phyloP scores from a whole-genome alignment of 371 early-diverging fungal genomes.

The Rhizopus delemar region DNA sequence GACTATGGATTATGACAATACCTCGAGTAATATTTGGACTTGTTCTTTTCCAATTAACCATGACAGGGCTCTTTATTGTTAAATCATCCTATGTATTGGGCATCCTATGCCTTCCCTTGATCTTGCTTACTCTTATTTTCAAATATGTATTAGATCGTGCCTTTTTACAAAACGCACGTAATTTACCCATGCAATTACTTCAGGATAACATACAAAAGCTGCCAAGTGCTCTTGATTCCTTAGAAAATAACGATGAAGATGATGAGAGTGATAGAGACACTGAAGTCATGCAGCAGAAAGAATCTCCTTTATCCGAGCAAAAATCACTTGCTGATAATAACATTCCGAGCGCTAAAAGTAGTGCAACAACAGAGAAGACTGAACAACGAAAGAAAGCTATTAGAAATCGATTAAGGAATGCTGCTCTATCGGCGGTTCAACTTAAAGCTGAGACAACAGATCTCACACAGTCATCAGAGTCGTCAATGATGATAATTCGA shows the following conservation, averaged over 20 bases:
- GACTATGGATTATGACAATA: slow-evolving; percentile 76
- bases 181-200: slow-evolving; percentile 42
- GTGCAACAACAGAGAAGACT: too few species aligned
- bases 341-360: not conserved
- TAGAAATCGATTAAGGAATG: too few species aligned
- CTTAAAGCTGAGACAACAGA: not conserved
- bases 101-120: slow-evolving; percentile 45
- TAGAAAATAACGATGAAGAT: not conserved
- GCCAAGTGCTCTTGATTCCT: slow-evolving; percentile 3
- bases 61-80: slow-evolving; percentile 74
- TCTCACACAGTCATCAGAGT: not conserved
- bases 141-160: slow-evolving; percentile 49
- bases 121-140: slow-evolving; percentile 53
- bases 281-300: slow-evolving; percentile 4
- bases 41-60: slow-evolving; percentile 82
- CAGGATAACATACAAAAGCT: slow-evolving; percentile 24
- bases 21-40: slow-evolving; percentile 77
- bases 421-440: slow-evolving; percentile 15
- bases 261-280: not conserved
- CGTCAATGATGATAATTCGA: not conserved
- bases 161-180: slow-evolving; percentile 47
- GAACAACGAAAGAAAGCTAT: too few species aligned
- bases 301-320: not conserved
- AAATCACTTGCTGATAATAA: not conserved
- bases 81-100: slow-evolving; percentile 38